These are phyloP conservation scores for Flaveria linearis DNA, from an alignment of 129 eudicot species.

Conservation along the genomic window DNA sequence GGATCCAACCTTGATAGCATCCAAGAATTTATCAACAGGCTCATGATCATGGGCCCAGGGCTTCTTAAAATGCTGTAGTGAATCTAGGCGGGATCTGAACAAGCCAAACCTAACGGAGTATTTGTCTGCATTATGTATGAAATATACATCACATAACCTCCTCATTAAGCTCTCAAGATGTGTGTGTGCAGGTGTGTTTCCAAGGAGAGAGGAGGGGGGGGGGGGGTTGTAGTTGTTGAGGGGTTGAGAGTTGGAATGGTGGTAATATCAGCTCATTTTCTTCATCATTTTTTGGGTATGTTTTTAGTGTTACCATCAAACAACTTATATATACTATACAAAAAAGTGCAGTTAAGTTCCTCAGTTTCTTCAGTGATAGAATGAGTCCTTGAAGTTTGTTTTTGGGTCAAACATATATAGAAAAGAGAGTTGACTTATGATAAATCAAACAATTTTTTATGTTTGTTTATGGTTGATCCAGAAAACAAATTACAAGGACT, in stretches of 20 bases:
- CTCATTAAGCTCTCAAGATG: not conserved
- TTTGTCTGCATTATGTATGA: conserved; percentile 63
- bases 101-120: conserved; percentile 72
- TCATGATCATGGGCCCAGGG: conserved; percentile 99
- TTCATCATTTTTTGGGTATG: not conserved
- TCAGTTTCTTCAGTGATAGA: not conserved
- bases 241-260: no score
- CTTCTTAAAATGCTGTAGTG: conserved; percentile 92
- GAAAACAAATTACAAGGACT: not conserved
- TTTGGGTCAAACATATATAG: not conserved
- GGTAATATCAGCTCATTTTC: no score
- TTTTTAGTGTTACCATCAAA: not conserved
- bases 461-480: not conserved
- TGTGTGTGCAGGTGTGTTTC: not conserved
- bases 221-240: no score
- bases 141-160: conserved; percentile 18
- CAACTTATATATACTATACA: not conserved
- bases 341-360: not conserved
- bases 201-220: no score
- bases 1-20: conserved; percentile 76
- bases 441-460: not conserved
- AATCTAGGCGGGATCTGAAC: conserved; percentile 79
- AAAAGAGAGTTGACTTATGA: not conserved
- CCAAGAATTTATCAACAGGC: conserved; percentile 59
- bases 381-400: not conserved